These are phyloP conservation scores for Kluyveromyces nonfermentans DNA, from an alignment of 805 yeast species.

Conservation along the genomic window DNA sequence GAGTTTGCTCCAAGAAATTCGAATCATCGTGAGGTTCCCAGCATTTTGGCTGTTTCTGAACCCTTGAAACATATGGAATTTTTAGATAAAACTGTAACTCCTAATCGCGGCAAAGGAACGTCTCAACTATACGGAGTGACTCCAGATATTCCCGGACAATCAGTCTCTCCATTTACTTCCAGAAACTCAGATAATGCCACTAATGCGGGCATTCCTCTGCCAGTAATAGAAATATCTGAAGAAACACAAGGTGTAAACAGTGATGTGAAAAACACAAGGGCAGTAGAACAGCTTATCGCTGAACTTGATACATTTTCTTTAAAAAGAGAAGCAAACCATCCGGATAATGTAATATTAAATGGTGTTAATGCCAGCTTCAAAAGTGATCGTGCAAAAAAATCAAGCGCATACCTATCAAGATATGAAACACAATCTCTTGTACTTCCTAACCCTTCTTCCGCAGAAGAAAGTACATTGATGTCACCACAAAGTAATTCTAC, in stretches of 20 bases:
- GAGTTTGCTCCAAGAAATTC: not conserved
- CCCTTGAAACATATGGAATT: not conserved
- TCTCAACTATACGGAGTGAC: not conserved
- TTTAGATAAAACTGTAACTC: not conserved
- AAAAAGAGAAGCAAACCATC: slow-evolving; percentile 16
- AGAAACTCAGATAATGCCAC: not conserved
- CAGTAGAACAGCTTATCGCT: slow-evolving; percentile 24
- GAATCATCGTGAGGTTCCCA: not conserved
- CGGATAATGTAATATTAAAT: not conserved
- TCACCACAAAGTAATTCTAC: slow-evolving; percentile 8
- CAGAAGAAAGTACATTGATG: slow-evolving; percentile 1
- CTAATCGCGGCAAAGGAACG: not conserved
- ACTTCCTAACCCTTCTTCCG: not conserved
- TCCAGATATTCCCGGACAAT: too few relatives aligned
- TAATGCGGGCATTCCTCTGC: not conserved
- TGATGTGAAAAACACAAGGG: not conserved
- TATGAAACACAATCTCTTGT: slow-evolving; percentile 5
- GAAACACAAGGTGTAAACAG: not conserved
- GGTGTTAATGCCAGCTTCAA: not conserved
- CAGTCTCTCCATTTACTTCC: too few relatives aligned
- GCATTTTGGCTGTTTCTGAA: not conserved
- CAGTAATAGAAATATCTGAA: not conserved
- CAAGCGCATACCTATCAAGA: slow-evolving; percentile 30
- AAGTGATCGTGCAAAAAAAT: slow-evolving; percentile 15
- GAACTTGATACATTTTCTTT: slow-evolving; percentile 23